A percentile compares a stretch with the other conserved stretches of the same genome.
These are phyloP conservation scores for Blastobotrys raffinosifermentans DNA, from an alignment of 1,139 yeast genomes.

Conservation along the genomic window DNA sequence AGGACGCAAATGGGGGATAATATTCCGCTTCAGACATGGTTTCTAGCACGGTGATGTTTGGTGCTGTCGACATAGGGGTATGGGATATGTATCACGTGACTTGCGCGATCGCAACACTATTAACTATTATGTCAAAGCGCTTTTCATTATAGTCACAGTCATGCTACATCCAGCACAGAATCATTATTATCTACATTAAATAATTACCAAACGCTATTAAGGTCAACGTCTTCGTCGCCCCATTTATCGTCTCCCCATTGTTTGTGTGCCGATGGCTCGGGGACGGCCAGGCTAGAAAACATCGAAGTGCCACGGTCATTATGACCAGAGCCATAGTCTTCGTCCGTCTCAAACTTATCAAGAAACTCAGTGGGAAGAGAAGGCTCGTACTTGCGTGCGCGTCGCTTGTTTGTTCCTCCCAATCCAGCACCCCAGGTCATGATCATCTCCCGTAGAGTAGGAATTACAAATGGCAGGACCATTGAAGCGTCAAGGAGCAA, in stretches of 20 bases:
- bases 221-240: neutral
- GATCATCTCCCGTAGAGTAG: conserved; percentile 36
- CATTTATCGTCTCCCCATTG: conserved; percentile 28
- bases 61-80: neutral
- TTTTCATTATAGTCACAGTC: neutral
- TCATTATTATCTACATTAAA: neutral
- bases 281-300: conserved; percentile 22
- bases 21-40: conserved; percentile 44
- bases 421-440: conserved; percentile 40
- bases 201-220: neutral
- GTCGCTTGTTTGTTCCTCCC: conserved; percentile 32
- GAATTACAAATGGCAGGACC: conserved; percentile 34
- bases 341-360: conserved; percentile 31
- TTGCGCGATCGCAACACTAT: no score
- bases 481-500: conserved; percentile 31
- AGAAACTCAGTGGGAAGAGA: conserved; percentile 35
- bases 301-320: conserved; percentile 14
- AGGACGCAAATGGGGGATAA: conserved; percentile 86
- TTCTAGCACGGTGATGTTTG: neutral
- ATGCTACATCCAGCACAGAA: neutral
- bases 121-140: no score
- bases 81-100: no score
- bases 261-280: conserved; percentile 27
- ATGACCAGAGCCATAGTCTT: conserved; percentile 6
- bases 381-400: conserved; percentile 37